phyloP scores from a whole-genome alignment of 2,329 filamentous ascomycete genomes.

The Venturia nashicola region DNA sequence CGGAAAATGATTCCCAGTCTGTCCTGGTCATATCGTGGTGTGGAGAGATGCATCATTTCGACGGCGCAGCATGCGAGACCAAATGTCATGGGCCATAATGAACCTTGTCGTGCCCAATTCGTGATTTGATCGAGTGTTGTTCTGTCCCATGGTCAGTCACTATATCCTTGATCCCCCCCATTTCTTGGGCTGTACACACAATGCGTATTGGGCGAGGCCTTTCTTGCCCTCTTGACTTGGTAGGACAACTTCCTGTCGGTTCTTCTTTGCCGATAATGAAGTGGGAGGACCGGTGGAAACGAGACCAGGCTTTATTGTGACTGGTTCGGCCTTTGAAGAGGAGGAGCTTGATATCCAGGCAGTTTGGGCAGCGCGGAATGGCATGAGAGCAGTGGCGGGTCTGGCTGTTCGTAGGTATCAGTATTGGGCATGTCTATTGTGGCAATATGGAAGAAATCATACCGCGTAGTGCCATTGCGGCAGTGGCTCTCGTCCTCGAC shows the following conservation, averaged over 20 bases:
- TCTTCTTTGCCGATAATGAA: constrained; percentile 41
- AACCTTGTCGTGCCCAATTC: constrained; percentile 79
- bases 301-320: constrained; percentile 39
- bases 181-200: constrained; percentile 45
- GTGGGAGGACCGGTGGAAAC: constrained; percentile 42
- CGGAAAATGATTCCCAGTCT: constrained; percentile 86
- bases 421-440: constrained; percentile 11
- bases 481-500: constrained; percentile 37
- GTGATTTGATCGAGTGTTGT: constrained; percentile 70
- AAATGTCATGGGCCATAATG: constrained; percentile 88
- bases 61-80: constrained; percentile 82
- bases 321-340: constrained; percentile 45
- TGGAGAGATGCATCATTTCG: constrained; percentile 91
- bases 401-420: constrained; percentile 39
- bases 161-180: neutral
- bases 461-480: constrained; percentile 44
- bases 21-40: constrained; percentile 86
- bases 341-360: constrained; percentile 55
- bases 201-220: constrained; percentile 70
- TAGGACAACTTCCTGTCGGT: constrained; percentile 58
- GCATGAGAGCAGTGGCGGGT: constrained; percentile 50
- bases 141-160: constrained; percentile 29
- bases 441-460: constrained; percentile 17
- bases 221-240: constrained; percentile 70
- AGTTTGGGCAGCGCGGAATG: constrained; percentile 47